Base-by-base conservation (phyloP, 1,139 yeast species). In the Taphrina pruni region DNA sequence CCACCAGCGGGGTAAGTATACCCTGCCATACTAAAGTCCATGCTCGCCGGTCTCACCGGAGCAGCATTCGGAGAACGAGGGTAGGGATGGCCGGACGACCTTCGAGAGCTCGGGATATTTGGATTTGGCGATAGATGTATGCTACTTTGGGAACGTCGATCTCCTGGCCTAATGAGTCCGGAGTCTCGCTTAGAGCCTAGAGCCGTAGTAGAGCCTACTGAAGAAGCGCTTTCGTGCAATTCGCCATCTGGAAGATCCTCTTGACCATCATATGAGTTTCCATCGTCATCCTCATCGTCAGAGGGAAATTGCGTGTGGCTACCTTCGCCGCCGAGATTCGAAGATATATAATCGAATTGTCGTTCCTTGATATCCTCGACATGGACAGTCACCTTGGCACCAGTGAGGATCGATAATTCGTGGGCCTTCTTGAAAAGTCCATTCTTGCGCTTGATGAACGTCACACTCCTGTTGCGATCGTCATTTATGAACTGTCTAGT, bases 351-450 rank as follows among this genome's bases (percentile, higher is more conserved):
- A 12, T 64, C 67, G 38, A 64, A 64, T 12, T 55, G 67, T 20
- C 67, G 67, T 26, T 64, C 67, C 26, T 64, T 64, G 46, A 64
- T 43, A 36, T 64, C 67, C 45, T 64, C 67, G 39, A 94, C 91
- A 32, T 94, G 87, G 43, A 94, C 95, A 1, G 98, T 94, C 66
- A 94, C 83, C 76, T 94, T 98, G 11, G 92, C 97, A 73, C 91
- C 95, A 78, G 99, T 93, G 67, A 94, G 82, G 26, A 93, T 94
- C 0, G 97, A 88, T 71, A 94, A 83, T 79, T 94, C 99, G 77
- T 93, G 96, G 0, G 99, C 99, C 78, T 94, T 94, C 77, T 94
- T 94, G 81, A 94, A 93, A 62, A 94, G 82, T 0, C 99, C 99
- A 0, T 97, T 96, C 78, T 93, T 94, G 70, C 99, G 85, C 78